A percentile compares a stretch with the other conserved stretches of the same genome.
These are phyloP conservation scores for Curvularia lunata DNA, from an alignment of 2,329 filamentous ascomycete species.

Conservation along the genomic window DNA sequence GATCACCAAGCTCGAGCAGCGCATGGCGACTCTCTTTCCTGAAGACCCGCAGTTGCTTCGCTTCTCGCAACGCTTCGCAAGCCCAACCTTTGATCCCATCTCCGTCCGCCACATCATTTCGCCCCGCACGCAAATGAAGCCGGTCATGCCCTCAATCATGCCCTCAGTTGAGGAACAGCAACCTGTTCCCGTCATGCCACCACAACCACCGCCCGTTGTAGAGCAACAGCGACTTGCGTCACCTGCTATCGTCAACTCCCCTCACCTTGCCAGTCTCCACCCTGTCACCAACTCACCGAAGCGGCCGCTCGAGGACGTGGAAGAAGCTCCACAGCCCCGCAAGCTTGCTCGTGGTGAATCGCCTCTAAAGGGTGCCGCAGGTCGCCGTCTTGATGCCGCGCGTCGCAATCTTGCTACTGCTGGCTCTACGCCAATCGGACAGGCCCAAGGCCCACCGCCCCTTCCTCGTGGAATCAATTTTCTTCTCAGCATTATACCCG, in stretches of 20 bases:
- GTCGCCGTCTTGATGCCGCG: constrained; percentile 81
- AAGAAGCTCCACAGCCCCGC: constrained; percentile 77
- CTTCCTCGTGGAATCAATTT: constrained; percentile 69
- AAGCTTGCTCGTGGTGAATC: constrained; percentile 91
- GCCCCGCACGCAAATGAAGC: constrained; percentile 74
- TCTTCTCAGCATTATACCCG: constrained; percentile 73
- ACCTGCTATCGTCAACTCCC: constrained; percentile 39
- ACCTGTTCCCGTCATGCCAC: not conserved
- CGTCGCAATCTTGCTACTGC: constrained; percentile 52
- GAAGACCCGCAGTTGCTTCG: constrained; percentile 78
- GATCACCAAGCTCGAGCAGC: constrained; percentile 85
- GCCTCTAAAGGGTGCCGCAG: constrained; percentile 88
- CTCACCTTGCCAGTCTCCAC: constrained; percentile 34
- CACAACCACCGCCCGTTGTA: constrained; percentile 14
- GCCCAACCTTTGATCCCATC: constrained; percentile 76
- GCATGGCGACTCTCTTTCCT: constrained; percentile 93
- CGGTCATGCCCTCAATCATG: constrained; percentile 43
- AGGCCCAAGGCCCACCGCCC: constrained; percentile 60
- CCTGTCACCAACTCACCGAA: constrained; percentile 53
- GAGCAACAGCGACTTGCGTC: constrained; percentile 37
- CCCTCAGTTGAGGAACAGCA: constrained; percentile 40
- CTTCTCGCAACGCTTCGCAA: constrained; percentile 77
- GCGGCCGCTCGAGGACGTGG: constrained; percentile 63
- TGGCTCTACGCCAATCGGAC: constrained; percentile 36
- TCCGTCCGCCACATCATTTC: constrained; percentile 83